phyloP scores from a whole-genome alignment of 148 eudicot species.

The Heliosperma pusillum region DNA sequence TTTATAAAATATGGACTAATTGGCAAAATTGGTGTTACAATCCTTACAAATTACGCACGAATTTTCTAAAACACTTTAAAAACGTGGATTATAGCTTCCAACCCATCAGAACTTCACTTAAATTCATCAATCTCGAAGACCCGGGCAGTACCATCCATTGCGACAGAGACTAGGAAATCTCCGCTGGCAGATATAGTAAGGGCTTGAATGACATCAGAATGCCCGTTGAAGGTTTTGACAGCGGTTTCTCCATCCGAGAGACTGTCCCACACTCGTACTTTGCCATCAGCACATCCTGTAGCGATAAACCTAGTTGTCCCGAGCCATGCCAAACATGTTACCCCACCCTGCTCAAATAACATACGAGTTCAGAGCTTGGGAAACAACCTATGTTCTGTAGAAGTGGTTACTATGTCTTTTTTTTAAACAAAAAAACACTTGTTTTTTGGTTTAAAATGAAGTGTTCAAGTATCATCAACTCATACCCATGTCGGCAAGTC shows the following conservation, averaged over 20 bases:
- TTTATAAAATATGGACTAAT: too few relatives aligned
- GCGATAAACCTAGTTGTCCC: conserved; percentile 60
- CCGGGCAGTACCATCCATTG: conserved; percentile 66
- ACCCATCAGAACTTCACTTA: conserved; percentile 14
- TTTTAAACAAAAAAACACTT: too few relatives aligned
- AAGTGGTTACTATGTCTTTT: too few relatives aligned
- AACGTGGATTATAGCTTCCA: not conserved
- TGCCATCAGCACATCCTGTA: conserved; percentile 78
- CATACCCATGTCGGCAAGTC: not conserved
- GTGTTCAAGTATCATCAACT: not conserved
- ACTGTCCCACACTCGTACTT: conserved; percentile 79
- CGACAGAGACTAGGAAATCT: conserved; percentile 64
- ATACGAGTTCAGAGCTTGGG: not conserved
- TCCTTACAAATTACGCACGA: too few relatives aligned
- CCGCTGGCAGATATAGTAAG: conserved; percentile 49
- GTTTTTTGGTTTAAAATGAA: not conserved
- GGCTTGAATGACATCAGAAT: conserved; percentile 57
- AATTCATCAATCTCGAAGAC: conserved; percentile 69
- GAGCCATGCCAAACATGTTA: conserved; percentile 74
- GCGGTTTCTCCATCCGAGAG: conserved; percentile 62
- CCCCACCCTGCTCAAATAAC: conserved; percentile 52
- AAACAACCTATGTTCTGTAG: too few relatives aligned
- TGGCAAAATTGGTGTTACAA: too few relatives aligned
- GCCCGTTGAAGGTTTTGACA: conserved; percentile 58
- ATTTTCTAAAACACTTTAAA: too few relatives aligned